Percentiles rank a stretch among this genome's conserved stretches.
Conservation (phyloP, 2,329 filamentous ascomycete genomes). For the Arachnomyces sp. region DNA sequence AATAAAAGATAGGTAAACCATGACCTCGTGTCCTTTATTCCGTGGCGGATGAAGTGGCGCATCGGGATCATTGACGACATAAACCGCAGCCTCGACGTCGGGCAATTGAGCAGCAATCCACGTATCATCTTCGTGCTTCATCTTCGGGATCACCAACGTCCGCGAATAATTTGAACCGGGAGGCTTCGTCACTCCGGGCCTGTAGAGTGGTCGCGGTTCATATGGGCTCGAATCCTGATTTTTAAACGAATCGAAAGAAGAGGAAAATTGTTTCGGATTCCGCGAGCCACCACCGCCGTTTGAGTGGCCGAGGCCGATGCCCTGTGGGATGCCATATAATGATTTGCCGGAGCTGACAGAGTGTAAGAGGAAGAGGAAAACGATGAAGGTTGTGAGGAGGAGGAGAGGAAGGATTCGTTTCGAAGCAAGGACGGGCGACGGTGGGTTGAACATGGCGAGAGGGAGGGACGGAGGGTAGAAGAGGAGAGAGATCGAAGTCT, state of each 20-base stretch:
- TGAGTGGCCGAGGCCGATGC: too few species aligned
- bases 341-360: too few species aligned
- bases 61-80: conserved; percentile 46
- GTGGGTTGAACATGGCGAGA: too few species aligned
- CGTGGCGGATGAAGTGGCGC: conserved; percentile 45
- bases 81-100: conserved; percentile 42
- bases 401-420: too few species aligned
- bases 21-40: conserved; percentile 57
- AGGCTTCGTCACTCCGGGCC: conserved; percentile 34
- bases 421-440: too few species aligned
- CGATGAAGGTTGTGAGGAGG: too few species aligned
- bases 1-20: conserved; percentile 56
- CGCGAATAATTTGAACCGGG: conserved; percentile 46
- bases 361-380: too few species aligned
- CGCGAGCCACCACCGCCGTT: too few species aligned
- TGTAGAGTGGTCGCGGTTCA: conserved; percentile 23
- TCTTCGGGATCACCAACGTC: conserved; percentile 47
- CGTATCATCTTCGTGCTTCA: conserved; percentile 43
- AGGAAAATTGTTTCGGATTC: not conserved
- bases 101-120: conserved; percentile 51
- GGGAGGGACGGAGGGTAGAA: too few species aligned
- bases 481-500: too few species aligned
- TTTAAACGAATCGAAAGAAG: conserved; percentile 5
- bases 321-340: too few species aligned
- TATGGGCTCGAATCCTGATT: conserved; percentile 17